These are phyloP conservation scores for Sutorius eximius DNA, from an alignment of 1,284 basidiomycete genomes.

Conservation along the genomic window DNA sequence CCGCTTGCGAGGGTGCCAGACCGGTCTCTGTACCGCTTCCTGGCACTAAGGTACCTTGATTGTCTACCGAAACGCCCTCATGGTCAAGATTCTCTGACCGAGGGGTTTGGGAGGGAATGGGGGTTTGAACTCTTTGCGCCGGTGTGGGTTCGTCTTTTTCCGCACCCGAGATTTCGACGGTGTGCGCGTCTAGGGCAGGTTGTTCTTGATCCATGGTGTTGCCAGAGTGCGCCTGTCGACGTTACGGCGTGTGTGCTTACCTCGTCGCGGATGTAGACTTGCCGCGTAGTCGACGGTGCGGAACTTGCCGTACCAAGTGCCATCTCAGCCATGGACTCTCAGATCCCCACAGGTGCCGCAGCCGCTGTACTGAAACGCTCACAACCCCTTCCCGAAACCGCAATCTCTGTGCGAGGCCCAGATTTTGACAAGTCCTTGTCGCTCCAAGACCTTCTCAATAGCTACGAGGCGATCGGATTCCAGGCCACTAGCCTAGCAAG, in stretches of 20 bases:
- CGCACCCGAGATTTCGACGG: conserved; percentile 2
- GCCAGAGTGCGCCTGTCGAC: background rate
- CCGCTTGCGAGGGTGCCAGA: background rate
- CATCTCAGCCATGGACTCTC: conserved; percentile 25
- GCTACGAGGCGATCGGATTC: conserved; percentile 92
- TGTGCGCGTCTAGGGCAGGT: conserved; percentile 5
- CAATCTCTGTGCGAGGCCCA: conserved; percentile 83
- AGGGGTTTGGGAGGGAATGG: conserved; percentile 3
- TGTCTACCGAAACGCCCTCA: conserved; percentile 1
- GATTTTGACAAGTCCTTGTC: conserved; percentile 76
- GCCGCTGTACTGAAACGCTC: conserved; percentile 79
- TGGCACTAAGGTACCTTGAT: background rate
- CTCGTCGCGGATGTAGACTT: background rate
- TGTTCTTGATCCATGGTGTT: conserved; percentile 19
- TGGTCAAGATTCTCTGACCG: background rate
- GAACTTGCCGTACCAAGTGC: conserved; percentile 27
- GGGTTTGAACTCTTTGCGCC: conserved; percentile 7
- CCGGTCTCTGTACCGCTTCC: background rate
- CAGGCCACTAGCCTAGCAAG: conserved; percentile 90
- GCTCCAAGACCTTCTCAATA: conserved; percentile 70
- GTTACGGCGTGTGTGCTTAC: background rate
- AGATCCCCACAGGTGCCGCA: conserved; percentile 57
- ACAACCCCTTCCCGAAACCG: conserved; percentile 70
- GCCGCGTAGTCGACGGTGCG: conserved; percentile 11
- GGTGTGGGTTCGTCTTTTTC: conserved; percentile 5